Evolutionary conservation across 2,329 filamentous ascomycete genomes (phyloP), one percentile per base, ranked within the genome.

Genomic region (Aureobasidium sp.): DNA sequence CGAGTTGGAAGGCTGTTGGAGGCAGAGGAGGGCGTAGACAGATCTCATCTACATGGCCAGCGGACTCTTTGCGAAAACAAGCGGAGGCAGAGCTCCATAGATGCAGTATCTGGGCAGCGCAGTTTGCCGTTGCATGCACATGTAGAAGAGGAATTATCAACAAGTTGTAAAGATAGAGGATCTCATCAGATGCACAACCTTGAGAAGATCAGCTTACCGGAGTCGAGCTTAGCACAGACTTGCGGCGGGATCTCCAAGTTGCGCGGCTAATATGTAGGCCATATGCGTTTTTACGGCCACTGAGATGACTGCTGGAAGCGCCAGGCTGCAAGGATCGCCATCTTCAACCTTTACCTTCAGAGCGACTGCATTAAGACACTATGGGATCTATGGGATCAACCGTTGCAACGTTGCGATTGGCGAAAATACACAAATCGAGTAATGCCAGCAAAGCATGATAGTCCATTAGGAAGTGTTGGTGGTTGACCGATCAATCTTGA

Each of bases 201-300:
- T 23, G 13, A 50, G 31, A 37, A 25, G 4, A 31, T 31, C 37
- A 43, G 37, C 37, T 55, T 23, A 17, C 11, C 25, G 17, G 38
- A 42, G 10, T 15, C n/a, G 11, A 43, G 11, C n/a, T 31, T 21
- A 43, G 35, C 51, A 42, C 51, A 55, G 27, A 50, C 47, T 35
- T 55, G 17, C 37, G 38, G 21, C 37, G 17, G 33, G 9, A 7
- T 9, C 2, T 9, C 4, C 51, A 43, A 31, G 21, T 43, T 55
- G 38, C 51, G 51, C 51, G 51, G 51, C 51, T 55, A 55, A 33
- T 25, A 55, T 53, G 25, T 43, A 43, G 25, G 21, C 19, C 51
- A 42, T 55, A 43, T 55, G 51, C 37, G 27, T 55, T 42, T n/a
- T 5, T 43, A 3, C 25, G 23, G 27, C 51, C 51, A 55, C 15